These are phyloP conservation scores for Aspergillus novoparasiticus DNA, from an alignment of 2,329 filamentous ascomycete species.

Conservation along the genomic window DNA sequence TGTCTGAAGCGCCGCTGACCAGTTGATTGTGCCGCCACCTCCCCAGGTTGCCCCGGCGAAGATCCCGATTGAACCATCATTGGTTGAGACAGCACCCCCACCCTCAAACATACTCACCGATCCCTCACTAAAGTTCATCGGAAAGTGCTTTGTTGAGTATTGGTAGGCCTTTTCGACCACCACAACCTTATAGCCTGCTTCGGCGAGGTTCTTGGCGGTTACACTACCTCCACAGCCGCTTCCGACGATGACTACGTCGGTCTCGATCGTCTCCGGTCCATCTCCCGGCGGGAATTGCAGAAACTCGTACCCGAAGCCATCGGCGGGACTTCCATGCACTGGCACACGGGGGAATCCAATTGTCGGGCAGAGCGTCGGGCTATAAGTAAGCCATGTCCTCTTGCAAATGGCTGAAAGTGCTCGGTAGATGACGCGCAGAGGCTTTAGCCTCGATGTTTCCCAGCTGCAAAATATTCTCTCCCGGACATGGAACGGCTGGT, in stretches of 20 bases:
- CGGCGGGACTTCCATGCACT: constrained; percentile 53
- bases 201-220: constrained; percentile 75
- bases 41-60: constrained; percentile 76
- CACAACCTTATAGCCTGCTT: constrained; percentile 73
- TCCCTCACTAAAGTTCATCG: constrained; percentile 68
- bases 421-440: constrained; percentile 54
- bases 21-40: constrained; percentile 86
- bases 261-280: constrained; percentile 64
- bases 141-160: constrained; percentile 70
- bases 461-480: constrained; percentile 57
- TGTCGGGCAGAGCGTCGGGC: constrained; percentile 52
- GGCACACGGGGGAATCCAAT: constrained; percentile 59
- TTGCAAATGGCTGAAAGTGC: constrained; percentile 54
- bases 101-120: constrained; percentile 69
- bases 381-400: constrained; percentile 56
- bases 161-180: constrained; percentile 84
- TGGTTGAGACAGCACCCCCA: constrained; percentile 58
- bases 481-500: constrained; percentile 57
- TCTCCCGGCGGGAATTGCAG: constrained; percentile 58
- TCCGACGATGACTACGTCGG: constrained; percentile 83
- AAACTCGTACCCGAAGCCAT: constrained; percentile 59
- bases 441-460: constrained; percentile 55
- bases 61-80: constrained; percentile 62
- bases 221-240: constrained; percentile 86
- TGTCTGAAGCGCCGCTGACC: constrained; percentile 69